Conservation (phyloP, 108 stramenopile genomes). For the Discostella pseudostelligera region DNA sequence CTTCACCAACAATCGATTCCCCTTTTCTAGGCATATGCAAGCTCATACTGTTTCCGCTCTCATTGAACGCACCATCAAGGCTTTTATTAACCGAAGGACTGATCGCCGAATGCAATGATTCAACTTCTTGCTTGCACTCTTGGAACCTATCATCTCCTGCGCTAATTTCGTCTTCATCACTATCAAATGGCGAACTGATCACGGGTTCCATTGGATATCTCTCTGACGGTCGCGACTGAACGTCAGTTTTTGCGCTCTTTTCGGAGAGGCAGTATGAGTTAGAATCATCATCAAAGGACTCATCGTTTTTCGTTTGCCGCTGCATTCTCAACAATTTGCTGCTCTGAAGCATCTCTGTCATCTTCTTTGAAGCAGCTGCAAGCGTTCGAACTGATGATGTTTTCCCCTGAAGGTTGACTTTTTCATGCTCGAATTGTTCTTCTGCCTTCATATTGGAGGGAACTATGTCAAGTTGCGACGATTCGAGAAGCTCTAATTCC, state of each 20-base stretch:
- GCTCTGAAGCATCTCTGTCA: slow-evolving; percentile 16
- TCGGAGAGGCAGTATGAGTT: slow-evolving; percentile 6
- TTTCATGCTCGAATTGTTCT: slow-evolving; percentile 1
- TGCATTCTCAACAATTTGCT: slow-evolving; percentile 9
- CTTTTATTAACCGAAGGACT: not conserved
- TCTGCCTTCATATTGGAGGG: slow-evolving; percentile 5
- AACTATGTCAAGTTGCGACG: not conserved
- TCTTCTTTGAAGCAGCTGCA: slow-evolving; percentile 17
- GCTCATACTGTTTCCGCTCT: slow-evolving; percentile 15
- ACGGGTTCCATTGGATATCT: not conserved
- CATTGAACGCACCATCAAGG: slow-evolving; percentile 4
- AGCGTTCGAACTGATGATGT: slow-evolving; percentile 11
- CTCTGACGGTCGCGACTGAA: slow-evolving; percentile 3
- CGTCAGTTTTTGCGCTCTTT: slow-evolving; percentile 4
- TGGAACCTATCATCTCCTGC: not conserved
- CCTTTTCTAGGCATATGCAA: slow-evolving; percentile 6
- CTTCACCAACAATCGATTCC: not conserved
- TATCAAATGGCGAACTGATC: slow-evolving; percentile 7
- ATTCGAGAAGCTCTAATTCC: not conserved
- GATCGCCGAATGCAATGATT: not conserved
- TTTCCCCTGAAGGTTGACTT: not conserved
- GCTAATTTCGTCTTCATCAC: slow-evolving; percentile 3
- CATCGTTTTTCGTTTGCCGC: too few species aligned
- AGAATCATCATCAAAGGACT: slow-evolving; percentile 4
- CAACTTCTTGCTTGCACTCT: not conserved